These are phyloP conservation scores for Geosiphon pyriformis DNA, from an alignment of 192 early-diverging fungal species.

Conservation along the genomic window DNA sequence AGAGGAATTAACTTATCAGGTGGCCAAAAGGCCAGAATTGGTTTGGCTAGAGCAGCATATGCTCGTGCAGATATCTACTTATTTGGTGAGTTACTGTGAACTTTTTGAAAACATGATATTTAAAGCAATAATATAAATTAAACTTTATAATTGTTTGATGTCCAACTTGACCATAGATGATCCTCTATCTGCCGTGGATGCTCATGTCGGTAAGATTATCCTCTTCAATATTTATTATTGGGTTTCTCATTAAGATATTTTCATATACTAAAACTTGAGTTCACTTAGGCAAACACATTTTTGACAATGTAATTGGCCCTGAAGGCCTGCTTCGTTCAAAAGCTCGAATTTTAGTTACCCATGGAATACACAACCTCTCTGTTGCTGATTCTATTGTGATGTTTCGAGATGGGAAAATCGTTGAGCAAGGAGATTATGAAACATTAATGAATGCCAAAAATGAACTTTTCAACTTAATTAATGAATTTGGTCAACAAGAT, in stretches of 20 bases:
- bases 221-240: conserved; percentile 31
- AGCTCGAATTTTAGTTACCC: conserved; percentile 76
- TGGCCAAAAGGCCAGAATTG: conserved; percentile 79
- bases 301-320: conserved; percentile 84
- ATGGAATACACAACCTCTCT: conserved; percentile 72
- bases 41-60: conserved; percentile 76
- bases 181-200: conserved; percentile 57
- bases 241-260: neutral
- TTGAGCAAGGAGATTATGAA: conserved; percentile 61
- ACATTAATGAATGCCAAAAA: conserved; percentile 59
- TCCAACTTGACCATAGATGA: too few relatives aligned
- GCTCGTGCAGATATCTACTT: conserved; percentile 81
- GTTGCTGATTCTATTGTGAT: conserved; percentile 63
- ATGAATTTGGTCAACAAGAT: conserved; percentile 62
- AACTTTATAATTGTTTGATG: too few relatives aligned
- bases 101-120: conserved; percentile 21
- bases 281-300: conserved; percentile 45
- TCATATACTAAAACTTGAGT: neutral
- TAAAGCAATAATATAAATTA: too few relatives aligned
- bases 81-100: conserved; percentile 46
- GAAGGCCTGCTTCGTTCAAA: conserved; percentile 76
- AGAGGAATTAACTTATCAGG: conserved; percentile 88
- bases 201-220: conserved; percentile 51
- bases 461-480: conserved; percentile 61
- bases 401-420: conserved; percentile 66